Conservation (phyloP, 805 yeast genomes). For the Wickerhamiella sergipiensis region DNA sequence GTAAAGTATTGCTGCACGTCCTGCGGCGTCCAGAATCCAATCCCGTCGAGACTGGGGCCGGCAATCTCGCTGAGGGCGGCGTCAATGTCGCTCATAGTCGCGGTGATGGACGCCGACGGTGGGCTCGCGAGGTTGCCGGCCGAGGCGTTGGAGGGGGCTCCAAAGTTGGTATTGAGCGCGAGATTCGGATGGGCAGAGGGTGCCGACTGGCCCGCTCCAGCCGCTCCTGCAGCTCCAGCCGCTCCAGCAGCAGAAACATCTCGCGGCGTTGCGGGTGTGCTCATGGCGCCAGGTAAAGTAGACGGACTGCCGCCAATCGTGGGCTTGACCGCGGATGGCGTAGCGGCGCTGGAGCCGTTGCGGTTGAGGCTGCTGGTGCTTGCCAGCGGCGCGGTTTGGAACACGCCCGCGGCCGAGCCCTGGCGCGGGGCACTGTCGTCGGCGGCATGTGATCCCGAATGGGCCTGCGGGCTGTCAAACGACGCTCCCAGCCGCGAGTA, state of each 20-base stretch:
- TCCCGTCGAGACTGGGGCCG: conserved; percentile 12
- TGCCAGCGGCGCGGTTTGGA: neutral
- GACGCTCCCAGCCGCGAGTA: neutral
- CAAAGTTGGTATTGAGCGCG: neutral
- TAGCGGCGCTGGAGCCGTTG: neutral
- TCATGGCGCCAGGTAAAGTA: neutral
- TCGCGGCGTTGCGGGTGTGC: neutral
- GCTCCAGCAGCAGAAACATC: too few relatives aligned
- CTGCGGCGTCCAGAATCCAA: conserved; percentile 61
- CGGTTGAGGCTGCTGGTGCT: neutral
- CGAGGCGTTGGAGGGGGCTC: neutral
- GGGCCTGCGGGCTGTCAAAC: neutral
- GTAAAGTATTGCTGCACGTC: conserved; percentile 74
- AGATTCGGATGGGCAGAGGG: neutral
- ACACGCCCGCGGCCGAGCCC: neutral
- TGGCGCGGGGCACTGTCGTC: neutral
- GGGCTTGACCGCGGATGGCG: neutral
- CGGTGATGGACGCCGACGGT: neutral
- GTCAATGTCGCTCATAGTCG: conserved; percentile 25
- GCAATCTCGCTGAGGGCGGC: conserved; percentile 26
- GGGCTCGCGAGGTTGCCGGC: neutral
- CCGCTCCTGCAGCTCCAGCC: too few relatives aligned
- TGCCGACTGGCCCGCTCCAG: neutral
- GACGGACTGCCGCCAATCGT: neutral
- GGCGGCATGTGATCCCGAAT: neutral